Evolutionary conservation across 805 yeast species (phyloP).

Genomic region (Cyberlindnera lachancei): DNA sequence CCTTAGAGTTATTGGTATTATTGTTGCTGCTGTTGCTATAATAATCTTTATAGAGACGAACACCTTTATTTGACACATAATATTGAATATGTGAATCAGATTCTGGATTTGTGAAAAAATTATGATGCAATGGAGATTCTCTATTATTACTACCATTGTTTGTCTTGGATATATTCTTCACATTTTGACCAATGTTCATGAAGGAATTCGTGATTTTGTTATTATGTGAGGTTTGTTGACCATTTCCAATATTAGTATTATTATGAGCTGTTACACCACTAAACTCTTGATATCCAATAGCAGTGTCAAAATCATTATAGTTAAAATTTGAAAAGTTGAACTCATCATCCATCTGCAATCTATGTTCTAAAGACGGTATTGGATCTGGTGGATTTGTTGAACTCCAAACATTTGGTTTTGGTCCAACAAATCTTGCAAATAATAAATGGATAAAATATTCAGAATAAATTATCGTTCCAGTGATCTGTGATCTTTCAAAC

Average conservation of each 20-base stretch:
- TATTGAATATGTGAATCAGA: slow-evolving; percentile 78
- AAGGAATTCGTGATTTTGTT: slow-evolving; percentile 22
- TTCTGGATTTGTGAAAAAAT: slow-evolving; percentile 81
- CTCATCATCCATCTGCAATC: slow-evolving; percentile 26
- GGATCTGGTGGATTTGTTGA: slow-evolving; percentile 45
- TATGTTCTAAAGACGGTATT: slow-evolving; percentile 31
- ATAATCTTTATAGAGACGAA: slow-evolving; percentile 46
- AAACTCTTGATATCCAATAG: too few species aligned
- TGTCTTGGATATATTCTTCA: too few species aligned
- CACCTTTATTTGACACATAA: slow-evolving; percentile 58
- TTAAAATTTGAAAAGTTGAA: slow-evolving; percentile 27
- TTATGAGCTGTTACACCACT: too few species aligned
- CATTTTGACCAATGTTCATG: too few species aligned
- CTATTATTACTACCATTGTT: slow-evolving; percentile 10
- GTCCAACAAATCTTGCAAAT: slow-evolving; percentile 58
- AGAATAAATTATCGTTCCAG: slow-evolving; percentile 56
- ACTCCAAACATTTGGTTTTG: slow-evolving; percentile 62
- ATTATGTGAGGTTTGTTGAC: slow-evolving; percentile 3
- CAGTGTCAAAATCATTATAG: neutral
- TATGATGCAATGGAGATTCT: slow-evolving; percentile 63
- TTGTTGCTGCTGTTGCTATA: slow-evolving; percentile 25
- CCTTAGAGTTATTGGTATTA: slow-evolving; percentile 32
- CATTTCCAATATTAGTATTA: neutral
- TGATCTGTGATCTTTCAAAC: slow-evolving; percentile 54
- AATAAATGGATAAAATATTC: slow-evolving; percentile 58